These are phyloP conservation scores for Prasinococcaceae sp. DNA, from an alignment of 139 green algal genomes.

Conservation along the genomic window DNA sequence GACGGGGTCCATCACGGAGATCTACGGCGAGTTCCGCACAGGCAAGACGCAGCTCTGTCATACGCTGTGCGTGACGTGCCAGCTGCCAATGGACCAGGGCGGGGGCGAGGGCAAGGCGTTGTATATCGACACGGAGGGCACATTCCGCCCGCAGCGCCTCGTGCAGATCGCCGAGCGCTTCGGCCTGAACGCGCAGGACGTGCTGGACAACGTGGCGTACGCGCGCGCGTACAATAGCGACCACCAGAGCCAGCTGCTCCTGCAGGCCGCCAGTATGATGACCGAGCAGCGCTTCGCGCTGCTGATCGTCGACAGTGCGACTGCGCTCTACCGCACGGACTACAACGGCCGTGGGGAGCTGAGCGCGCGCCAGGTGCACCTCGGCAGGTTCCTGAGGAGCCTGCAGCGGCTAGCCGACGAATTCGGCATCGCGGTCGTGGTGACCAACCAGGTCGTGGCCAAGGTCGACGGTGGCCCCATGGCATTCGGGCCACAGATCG, in stretches of 20 bases:
- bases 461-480: constrained; percentile 80
- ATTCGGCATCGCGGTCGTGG: constrained; percentile 86
- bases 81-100: constrained; percentile 27
- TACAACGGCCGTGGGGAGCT: constrained; percentile 72
- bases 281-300: constrained; percentile 86
- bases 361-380: constrained; percentile 61
- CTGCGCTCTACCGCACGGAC: constrained; percentile 64
- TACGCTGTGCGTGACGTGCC: constrained; percentile 90
- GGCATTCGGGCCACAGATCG: constrained; percentile 80
- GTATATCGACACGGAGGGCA: constrained; percentile 94
- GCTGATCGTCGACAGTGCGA: constrained; percentile 90
- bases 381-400: constrained; percentile 72
- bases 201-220: constrained; percentile 97
- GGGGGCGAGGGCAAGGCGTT: constrained; percentile 51
- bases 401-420: constrained; percentile 78
- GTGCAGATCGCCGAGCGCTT: neutral
- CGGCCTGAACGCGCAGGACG: constrained; percentile 63
- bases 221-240: constrained; percentile 96
- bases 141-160: constrained; percentile 71
- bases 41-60: constrained; percentile 98
- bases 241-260: constrained; percentile 81
- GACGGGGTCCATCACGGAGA: constrained; percentile 92
- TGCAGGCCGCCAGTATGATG: constrained; percentile 82
- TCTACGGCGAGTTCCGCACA: constrained; percentile 89
- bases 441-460: constrained; percentile 94